phyloP scores from a whole-genome alignment of 2,329 filamentous ascomycete species.

The Lithohypha guttulata region DNA sequence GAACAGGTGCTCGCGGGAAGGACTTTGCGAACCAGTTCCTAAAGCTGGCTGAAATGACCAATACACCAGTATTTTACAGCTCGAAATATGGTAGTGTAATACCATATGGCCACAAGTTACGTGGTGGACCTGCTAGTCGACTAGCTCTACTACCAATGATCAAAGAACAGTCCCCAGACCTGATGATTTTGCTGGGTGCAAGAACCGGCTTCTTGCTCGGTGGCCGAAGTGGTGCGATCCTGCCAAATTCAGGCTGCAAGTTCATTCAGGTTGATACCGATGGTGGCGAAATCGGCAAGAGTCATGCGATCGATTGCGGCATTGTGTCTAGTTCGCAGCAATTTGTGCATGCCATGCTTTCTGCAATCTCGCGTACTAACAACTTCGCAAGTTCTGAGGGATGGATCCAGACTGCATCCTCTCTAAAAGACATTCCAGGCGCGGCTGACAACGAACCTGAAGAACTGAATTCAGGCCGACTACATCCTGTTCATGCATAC shows the following conservation, averaged over 20 bases:
- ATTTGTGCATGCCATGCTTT: conserved; percentile 25
- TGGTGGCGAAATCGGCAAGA: conserved; percentile 34
- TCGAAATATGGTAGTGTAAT: conserved; percentile 22
- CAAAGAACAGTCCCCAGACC: conserved; percentile 28
- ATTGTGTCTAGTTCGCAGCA: conserved; percentile 32
- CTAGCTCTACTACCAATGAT: conserved; percentile 26
- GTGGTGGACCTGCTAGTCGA: conserved; percentile 27
- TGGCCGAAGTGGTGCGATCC: conserved; percentile 28
- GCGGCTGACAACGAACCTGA: conserved; percentile 20
- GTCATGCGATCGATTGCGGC: conserved; percentile 30
- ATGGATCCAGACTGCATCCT: conserved; percentile 9
- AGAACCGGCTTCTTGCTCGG: conserved; percentile 34
- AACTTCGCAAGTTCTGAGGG: background rate
- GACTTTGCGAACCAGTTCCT: conserved; percentile 25
- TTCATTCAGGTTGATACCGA: conserved; percentile 36
- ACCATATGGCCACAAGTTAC: conserved; percentile 25
- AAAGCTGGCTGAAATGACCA: conserved; percentile 26
- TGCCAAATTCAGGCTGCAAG: conserved; percentile 29
- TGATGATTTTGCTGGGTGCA: conserved; percentile 33
- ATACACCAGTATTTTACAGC: conserved; percentile 33
- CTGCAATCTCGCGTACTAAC: conserved; percentile 10
- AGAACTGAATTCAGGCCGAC: conserved; percentile 22
- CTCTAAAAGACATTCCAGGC: conserved; percentile 12
- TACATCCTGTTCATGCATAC: conserved; percentile 37
- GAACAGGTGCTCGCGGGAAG: conserved; percentile 27